Percentiles rank a stretch among this genome's conserved stretches.
These are phyloP conservation scores for Acrasis kona DNA, from an alignment of 78 protist species.

Conservation along the genomic window DNA sequence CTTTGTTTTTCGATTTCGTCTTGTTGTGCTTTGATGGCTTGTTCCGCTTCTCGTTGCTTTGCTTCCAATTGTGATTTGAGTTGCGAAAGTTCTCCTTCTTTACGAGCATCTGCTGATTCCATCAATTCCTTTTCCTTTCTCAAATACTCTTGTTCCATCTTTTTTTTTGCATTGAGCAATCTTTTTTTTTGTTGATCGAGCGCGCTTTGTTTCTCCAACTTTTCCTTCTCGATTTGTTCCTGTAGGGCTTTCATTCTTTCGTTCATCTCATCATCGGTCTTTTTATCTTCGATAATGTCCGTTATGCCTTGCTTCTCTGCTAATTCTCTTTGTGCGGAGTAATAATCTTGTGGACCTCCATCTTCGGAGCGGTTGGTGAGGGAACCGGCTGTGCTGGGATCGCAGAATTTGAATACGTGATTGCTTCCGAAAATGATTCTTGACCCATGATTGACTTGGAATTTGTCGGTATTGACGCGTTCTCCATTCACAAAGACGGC, in stretches of 20 bases:
- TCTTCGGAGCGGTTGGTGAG: background rate
- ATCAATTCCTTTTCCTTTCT: no score
- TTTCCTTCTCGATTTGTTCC: background rate
- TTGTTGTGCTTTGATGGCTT: no score
- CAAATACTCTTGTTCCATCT: conserved; percentile 33
- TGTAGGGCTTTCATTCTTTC: background rate
- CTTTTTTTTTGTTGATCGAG: conserved; percentile 22
- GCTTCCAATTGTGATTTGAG: no score
- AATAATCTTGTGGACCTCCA: background rate
- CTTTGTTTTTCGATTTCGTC: no score
- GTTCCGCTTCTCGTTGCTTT: no score
- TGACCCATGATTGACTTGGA: background rate
- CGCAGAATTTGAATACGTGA: background rate
- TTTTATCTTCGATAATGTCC: background rate
- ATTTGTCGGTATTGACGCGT: background rate
- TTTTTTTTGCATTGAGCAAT: conserved; percentile 28
- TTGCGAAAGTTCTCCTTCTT: no score
- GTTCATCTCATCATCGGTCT: background rate
- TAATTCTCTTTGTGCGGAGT: background rate
- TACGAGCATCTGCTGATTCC: no score
- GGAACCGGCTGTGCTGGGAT: background rate
- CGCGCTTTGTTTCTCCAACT: background rate
- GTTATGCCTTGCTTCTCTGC: background rate
- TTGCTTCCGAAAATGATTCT: background rate
- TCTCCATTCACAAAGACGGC: no score